phyloP scores from a whole-genome alignment of 352 stramenopile genomes.

The Thraustochytrium sp. region DNA sequence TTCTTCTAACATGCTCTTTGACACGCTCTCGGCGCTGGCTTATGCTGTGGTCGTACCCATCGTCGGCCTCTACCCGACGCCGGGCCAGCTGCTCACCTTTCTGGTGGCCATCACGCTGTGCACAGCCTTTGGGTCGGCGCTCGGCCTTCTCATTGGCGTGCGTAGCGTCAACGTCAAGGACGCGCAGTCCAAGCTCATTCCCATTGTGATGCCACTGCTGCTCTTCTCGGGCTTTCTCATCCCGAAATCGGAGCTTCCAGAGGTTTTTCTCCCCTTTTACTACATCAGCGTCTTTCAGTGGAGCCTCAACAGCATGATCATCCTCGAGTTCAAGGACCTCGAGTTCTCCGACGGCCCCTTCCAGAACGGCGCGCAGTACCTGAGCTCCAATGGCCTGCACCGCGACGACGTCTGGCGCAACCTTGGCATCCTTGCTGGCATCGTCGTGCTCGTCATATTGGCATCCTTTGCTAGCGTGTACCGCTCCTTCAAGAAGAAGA shows the following conservation, averaged over 20 bases:
- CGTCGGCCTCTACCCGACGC: background rate
- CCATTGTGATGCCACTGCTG: conserved; percentile 33
- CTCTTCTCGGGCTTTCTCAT: conserved; percentile 58
- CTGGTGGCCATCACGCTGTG: background rate
- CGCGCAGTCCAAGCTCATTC: conserved; percentile 29
- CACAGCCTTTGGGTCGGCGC: conserved; percentile 45
- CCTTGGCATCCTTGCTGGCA: background rate
- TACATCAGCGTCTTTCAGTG: conserved; percentile 65
- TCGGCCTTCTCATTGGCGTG: conserved; percentile 53
- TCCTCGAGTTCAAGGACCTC: background rate
- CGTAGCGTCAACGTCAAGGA: conserved; percentile 29
- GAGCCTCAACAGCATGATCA: conserved; percentile 49
- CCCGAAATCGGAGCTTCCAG: conserved; percentile 41
- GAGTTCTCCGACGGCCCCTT: background rate
- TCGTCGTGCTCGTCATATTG: no score
- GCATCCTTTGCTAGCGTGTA: no score
- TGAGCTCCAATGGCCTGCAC: background rate
- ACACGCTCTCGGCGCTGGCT: background rate
- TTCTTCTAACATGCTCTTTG: conserved; percentile 22
- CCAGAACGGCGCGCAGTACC: background rate
- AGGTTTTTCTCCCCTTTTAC: conserved; percentile 52
- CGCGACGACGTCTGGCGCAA: background rate
- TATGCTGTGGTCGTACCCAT: conserved; percentile 29
- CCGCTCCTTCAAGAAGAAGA: no score
- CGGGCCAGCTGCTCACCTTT: conserved; percentile 15